Base-by-base conservation (phyloP, 306 rosid species). In the Calophaca sinica region DNA sequence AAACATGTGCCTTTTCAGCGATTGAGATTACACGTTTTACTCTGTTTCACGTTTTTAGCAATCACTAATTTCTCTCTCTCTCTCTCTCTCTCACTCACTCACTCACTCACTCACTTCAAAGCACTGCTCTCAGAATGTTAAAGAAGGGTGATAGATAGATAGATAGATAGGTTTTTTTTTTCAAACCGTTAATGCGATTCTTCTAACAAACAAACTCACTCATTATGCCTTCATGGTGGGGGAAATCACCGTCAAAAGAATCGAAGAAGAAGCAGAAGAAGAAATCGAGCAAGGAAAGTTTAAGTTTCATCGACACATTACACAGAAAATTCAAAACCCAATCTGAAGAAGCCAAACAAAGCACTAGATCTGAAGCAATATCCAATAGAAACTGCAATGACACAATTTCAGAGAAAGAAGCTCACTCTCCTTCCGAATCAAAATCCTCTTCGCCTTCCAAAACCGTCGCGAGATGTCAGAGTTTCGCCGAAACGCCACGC, bases 151-250 rank as follows among this genome's bases (percentile, higher is more conserved):
- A n/a, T n/a, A n/a, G 26, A 20, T 1, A 20, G n/a, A 20, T 20
- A 20, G 26, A 20, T 20, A 20, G 26, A 20, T 20, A 20, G 26
- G 26, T 33, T 33, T 33, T 2, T 3, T 33, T 33, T 33, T 2
- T 3, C 4, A 33, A 33, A 33, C 36, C 36, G 36, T 32, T 71
- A 48, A 82, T 62, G 84, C 68, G 46, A 61, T 48, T 46, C 14
- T 63, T 75, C 68, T 65, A 53, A 58, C 65, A 52, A 55, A 39
- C 54, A 0, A 33, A 33, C 36, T 0, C 1, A 33, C 4, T 64
- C 53, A 53, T 13, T 68, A 93, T 93, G 98, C 98, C 79, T 85
- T 70, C 97, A 53, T 93, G 97, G 98, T 90, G 97, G 96, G 91
- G 83, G 52, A 90, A 77, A 78, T 86, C 86, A 2, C 86, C 96